Percentiles rank a stretch among this genome's conserved stretches.
These are phyloP conservation scores for Aegilops speltoides DNA, from an alignment of 176 grass and related monocot genomes.

Conservation along the genomic window DNA sequence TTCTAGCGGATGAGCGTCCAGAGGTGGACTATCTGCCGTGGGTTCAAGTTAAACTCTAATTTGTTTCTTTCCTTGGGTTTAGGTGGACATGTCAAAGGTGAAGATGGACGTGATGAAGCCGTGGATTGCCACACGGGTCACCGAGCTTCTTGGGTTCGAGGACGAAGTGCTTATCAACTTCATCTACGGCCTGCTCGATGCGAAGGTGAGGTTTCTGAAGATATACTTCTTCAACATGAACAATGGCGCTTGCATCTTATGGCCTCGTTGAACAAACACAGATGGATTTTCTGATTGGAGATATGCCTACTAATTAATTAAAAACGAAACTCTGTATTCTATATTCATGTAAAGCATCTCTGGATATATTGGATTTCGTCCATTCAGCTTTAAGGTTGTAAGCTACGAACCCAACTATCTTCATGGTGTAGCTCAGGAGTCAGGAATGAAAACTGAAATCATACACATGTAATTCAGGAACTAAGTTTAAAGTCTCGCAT, in stretches of 20 bases:
- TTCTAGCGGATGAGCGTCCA: neutral
- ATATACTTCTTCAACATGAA: neutral
- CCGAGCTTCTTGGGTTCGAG: conserved; percentile 96
- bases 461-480: neutral
- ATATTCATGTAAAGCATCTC: neutral
- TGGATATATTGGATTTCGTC: neutral
- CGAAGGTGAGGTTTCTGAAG: conserved; percentile 45
- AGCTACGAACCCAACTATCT: neutral
- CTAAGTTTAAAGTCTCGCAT: neutral
- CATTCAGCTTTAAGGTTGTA: neutral
- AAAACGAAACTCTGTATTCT: neutral
- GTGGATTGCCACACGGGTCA: conserved; percentile 90
- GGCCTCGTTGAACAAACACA: neutral
- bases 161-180: conserved; percentile 99
- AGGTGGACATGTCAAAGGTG: conserved; percentile 95
- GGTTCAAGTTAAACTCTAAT: neutral
- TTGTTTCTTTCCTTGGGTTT: neutral
- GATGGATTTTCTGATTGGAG: neutral
- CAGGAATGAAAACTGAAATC: neutral
- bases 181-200: conserved; percentile 85
- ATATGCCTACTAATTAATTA: neutral
- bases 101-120: conserved; percentile 96
- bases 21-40: neutral
- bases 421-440: neutral
- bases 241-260: neutral